Conservation (phyloP, 2,329 filamentous ascomycete genomes). For the Clarireedia paspali region DNA sequence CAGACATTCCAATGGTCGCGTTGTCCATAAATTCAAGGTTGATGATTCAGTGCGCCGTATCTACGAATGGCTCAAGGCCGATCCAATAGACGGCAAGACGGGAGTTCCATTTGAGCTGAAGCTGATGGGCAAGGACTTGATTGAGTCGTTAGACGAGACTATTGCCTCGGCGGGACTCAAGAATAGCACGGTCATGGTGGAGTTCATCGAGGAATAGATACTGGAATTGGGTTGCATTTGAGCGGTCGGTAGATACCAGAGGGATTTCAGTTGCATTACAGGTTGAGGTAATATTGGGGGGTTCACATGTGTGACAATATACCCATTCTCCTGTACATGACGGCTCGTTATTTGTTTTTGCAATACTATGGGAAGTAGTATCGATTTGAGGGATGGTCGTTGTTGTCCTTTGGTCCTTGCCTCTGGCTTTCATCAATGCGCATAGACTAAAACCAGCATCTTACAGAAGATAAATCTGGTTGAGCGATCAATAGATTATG, state of each 20-base stretch:
- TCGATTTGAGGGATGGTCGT: background rate
- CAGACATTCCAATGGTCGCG: conserved; percentile 71
- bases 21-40: conserved; percentile 78
- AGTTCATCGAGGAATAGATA: conserved; percentile 56
- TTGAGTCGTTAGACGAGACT: conserved; percentile 63
- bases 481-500: no score
- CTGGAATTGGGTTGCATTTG: background rate
- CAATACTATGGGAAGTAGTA: background rate
- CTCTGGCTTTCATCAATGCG: background rate
- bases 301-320: background rate
- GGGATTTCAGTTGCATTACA: background rate
- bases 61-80: conserved; percentile 94
- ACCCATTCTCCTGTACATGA: background rate
- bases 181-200: conserved; percentile 92
- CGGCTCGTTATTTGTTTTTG: background rate
- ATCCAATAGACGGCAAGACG: conserved; percentile 71
- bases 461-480: no score
- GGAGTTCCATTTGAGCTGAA: conserved; percentile 82
- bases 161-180: conserved; percentile 80
- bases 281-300: conserved; percentile 1
- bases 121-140: conserved; percentile 77
- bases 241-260: conserved; percentile 1
- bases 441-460: background rate
- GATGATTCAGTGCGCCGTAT: conserved; percentile 72
- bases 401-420: background rate